phyloP scores from a whole-genome alignment of 2,329 filamentous ascomycete species.

The Monosporascus sp. region DNA sequence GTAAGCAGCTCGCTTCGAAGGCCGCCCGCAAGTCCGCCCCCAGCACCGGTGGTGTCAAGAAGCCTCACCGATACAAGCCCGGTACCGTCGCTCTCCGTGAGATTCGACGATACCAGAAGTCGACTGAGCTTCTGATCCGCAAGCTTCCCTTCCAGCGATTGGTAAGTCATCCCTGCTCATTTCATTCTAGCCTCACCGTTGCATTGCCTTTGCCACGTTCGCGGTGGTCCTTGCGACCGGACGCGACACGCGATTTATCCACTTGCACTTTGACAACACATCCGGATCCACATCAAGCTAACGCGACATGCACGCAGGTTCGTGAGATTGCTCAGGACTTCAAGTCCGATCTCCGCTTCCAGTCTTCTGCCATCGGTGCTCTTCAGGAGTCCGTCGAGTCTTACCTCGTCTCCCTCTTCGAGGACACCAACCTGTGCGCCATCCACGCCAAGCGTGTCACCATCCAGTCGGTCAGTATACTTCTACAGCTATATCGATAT shows the following conservation, averaged over 20 bases:
- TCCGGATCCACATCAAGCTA: conserved; percentile 8
- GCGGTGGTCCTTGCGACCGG: neutral
- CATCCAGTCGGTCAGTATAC: conserved; percentile 64
- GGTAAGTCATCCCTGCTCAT: conserved; percentile 39
- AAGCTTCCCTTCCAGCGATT: conserved; percentile 98
- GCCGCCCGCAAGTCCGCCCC: conserved; percentile 97
- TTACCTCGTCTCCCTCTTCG: conserved; percentile 95
- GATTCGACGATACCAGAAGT: conserved; percentile 98
- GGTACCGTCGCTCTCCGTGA: conserved; percentile 96
- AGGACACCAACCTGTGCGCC: conserved; percentile 97
- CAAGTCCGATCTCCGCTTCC: conserved; percentile 94
- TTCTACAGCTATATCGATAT: neutral
- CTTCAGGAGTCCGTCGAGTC: conserved; percentile 98
- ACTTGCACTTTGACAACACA: neutral
- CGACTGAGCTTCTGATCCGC: conserved; percentile 89
- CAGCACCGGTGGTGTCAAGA: conserved; percentile 95
- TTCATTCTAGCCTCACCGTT: neutral
- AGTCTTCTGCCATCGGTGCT: conserved; percentile 94
- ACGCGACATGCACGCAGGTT: conserved; percentile 40
- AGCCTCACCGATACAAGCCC: conserved; percentile 86
- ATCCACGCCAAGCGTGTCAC: conserved; percentile 99
- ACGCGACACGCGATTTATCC: neutral
- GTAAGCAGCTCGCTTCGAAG: conserved; percentile 99
- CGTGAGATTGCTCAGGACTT: conserved; percentile 96
- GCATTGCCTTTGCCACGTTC: neutral